phyloP scores from a whole-genome alignment of 2,329 filamentous ascomycete genomes.

The Fusarium globosum region DNA sequence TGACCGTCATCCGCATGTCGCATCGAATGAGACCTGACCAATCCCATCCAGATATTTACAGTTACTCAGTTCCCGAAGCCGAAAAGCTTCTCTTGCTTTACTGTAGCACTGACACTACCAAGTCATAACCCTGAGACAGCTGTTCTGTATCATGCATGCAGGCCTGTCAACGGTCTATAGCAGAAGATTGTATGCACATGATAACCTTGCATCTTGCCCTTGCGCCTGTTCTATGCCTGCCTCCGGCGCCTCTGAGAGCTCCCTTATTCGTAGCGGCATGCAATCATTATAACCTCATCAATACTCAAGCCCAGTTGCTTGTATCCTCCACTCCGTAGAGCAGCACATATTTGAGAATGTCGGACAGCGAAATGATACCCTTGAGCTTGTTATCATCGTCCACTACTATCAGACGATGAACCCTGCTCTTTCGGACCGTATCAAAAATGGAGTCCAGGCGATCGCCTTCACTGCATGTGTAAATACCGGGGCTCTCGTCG shows the following conservation, averaged over 20 bases:
- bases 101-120: constrained; percentile 24
- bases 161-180: constrained; percentile 34
- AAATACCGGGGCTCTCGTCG: constrained; percentile 95
- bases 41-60: constrained; percentile 11
- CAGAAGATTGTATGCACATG: constrained; percentile 41
- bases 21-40: constrained; percentile 34
- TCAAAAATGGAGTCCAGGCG: constrained; percentile 96
- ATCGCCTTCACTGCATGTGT: constrained; percentile 93
- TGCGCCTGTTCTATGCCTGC: constrained; percentile 45
- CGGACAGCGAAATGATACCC: constrained; percentile 92
- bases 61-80: constrained; percentile 31
- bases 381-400: constrained; percentile 88
- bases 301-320: constrained; percentile 35
- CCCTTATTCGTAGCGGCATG: constrained; percentile 33
- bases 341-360: constrained; percentile 95
- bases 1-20: constrained; percentile 19
- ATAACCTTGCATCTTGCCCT: constrained; percentile 38
- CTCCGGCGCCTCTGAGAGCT: constrained; percentile 18
- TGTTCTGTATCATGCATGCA: constrained; percentile 12
- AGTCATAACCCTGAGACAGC: constrained; percentile 25
- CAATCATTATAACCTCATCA: constrained; percentile 41
- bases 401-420: constrained; percentile 92
- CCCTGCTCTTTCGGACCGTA: constrained; percentile 92
- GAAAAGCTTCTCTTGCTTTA: constrained; percentile 17
- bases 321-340: constrained; percentile 77